Evolutionary conservation across 106 monocot species (phyloP), one percentile per base, ranked within the genome.

Genomic region (Allium fistulosum): DNA sequence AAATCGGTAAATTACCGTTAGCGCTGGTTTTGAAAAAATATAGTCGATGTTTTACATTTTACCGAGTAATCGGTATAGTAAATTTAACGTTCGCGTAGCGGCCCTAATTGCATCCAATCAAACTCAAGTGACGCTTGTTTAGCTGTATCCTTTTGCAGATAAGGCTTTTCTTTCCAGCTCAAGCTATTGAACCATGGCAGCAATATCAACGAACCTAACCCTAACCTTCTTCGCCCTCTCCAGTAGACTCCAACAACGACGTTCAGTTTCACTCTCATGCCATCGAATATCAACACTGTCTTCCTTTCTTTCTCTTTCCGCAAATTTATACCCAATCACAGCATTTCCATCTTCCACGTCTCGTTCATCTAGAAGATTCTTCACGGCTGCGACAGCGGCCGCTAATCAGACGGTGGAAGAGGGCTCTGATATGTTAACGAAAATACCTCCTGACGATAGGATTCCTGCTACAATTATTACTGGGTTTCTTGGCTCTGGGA

Each of bases 381-480:
- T 60, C 46, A 46, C 69, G 16, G 57, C 71, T 9, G 72, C 87
- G 13, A 37, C 68, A 14, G 63, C 69, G 22, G 70, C 85, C 10
- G 68, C 80, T 2, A 68, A 79, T 5, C 46, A 67, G 22, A 57
- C 77, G 27, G 66, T 82, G n/a, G 58, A 71, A 61, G 83, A 80
- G 56, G 72, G 48, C 26, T 75, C 75, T 8, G 81, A 79, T 51
- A 62, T 77, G 12, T 2, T 67, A 71, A 78, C 80, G 65, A 78
- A 75, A 73, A 74, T 83, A 11, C 83, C 83, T 6, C 80, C 87
- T 17, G 87, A 87, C 61, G 58, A 75, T 59, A 82, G 87, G 28
- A 83, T 87, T 48, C 83, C 87, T 2, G 83, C 87, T 15, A 87
- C 87, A 15, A 87, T 87, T 57, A 87, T 87, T 53, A 87, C 87